These are phyloP conservation scores for Vitis hybrid DNA, from an alignment of 177 flowering plant genomes.

Conservation along the genomic window DNA sequence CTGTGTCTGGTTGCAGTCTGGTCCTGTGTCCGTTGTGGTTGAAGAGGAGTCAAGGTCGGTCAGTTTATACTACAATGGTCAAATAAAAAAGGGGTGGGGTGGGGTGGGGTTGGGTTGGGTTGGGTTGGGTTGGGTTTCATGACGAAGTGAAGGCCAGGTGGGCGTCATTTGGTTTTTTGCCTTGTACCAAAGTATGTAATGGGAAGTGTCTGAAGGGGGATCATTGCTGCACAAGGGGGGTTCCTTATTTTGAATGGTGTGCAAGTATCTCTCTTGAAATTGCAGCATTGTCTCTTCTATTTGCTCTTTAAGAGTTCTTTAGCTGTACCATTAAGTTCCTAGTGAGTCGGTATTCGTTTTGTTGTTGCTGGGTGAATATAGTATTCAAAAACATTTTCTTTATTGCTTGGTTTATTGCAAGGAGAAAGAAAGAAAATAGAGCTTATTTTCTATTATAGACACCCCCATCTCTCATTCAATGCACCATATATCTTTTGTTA, in stretches of 20 bases:
- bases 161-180: background rate
- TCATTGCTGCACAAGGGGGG: background rate
- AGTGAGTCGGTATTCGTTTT: constrained; percentile 14
- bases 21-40: constrained; percentile 28
- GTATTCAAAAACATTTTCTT: background rate
- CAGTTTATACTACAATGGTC: constrained; percentile 15
- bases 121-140: background rate
- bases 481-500: no score
- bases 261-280: background rate
- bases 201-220: background rate
- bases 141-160: background rate
- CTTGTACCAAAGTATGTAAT: background rate
- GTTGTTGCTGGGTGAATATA: constrained; percentile 7
- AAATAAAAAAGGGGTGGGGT: constrained; percentile 11
- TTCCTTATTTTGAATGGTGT: background rate
- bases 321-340: background rate
- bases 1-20: constrained; percentile 24
- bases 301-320: background rate
- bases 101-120: constrained; percentile 1
- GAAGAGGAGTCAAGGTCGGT: constrained; percentile 19
- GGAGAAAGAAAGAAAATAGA: background rate
- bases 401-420: background rate
- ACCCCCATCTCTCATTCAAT: no score
- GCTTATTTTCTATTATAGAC: background rate
- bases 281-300: background rate